Base-by-base conservation (phyloP, 192 early-diverging fungal genomes). In the Coemansia sp. region DNA sequence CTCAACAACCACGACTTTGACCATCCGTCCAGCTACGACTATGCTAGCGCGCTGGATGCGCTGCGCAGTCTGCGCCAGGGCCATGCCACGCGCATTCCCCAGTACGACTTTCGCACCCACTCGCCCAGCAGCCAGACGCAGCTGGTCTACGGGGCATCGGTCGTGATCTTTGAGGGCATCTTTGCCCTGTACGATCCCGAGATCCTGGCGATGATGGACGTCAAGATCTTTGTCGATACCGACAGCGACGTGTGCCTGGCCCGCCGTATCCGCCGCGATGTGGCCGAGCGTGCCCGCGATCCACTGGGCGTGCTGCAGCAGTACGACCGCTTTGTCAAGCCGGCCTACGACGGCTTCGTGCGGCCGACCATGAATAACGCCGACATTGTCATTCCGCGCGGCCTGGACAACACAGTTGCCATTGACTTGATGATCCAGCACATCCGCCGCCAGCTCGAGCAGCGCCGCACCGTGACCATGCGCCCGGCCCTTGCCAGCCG, bases 141-240 rank as follows among this genome's bases (percentile, higher is more conserved):
- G 47, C 69, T 82, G 3, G 64, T 94, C 8, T 96, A 98, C 64
- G 92, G 92, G 39, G 95, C 93, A 14, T 95, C 92, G 44, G 87
- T 98, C 5, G 79, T 98, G 33, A 91, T 96, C 34, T 96, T 98
- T 67, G 95, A 98, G 60, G 95, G 95, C 35, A 98, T 98, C 49
- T 96, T 98, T 81, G 95, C 92, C 7, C 67, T 98, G 23, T 91
- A 92, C 58, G 90, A 94, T 55, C 79, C 83, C 22, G 75, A 63
- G 26, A 82, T 97, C 18, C 72, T 86, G 11, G 78, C 84, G 23
- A 64, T 93, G 62, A 87, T 92, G 90, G 86, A 89, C 61, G 55
- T 88, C 28, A 86, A 81, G 77, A 85, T 94, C 1, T 95, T 94
- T 86, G 91, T 98, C 3, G 93, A 96, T 51, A 92, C 92, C 0